Conservation (phyloP, 2,329 filamentous ascomycete genomes). For the Aspergillaceae sp. region DNA sequence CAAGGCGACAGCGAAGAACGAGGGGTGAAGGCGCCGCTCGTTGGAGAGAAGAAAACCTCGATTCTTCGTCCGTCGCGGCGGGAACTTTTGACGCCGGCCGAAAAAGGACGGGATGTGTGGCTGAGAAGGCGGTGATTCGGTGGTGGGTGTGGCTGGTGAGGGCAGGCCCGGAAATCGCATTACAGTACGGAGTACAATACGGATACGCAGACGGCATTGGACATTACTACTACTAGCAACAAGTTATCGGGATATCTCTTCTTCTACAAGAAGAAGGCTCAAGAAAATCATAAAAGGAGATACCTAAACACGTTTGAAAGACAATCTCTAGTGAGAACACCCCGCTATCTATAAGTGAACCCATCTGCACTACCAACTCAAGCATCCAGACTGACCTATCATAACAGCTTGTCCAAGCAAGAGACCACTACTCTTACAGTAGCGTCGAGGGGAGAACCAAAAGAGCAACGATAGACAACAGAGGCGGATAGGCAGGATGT, state of each 20-base stretch:
- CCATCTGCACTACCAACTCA: conserved; percentile 5
- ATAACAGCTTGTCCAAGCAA: not conserved
- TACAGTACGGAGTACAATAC: not conserved
- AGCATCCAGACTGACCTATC: conserved; percentile 16
- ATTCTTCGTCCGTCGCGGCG: conserved; percentile 8
- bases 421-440: not conserved
- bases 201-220: too few species aligned
- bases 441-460: not conserved
- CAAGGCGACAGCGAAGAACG: conserved; percentile 5
- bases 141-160: conserved; percentile 4
- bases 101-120: conserved; percentile 7
- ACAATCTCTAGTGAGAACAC: not conserved
- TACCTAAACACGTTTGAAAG: not conserved
- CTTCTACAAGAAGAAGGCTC: not conserved
- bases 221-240: too few species aligned
- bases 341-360: not conserved
- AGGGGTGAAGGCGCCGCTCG: conserved; percentile 13
- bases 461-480: not conserved
- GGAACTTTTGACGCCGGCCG: conserved; percentile 7
- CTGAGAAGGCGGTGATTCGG: conserved; percentile 2
- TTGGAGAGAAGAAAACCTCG: conserved; percentile 12
- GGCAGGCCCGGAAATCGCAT: not conserved
- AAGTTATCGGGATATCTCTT: too few species aligned
- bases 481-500: conserved; percentile 36
- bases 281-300: not conserved